Evolutionary conservation across 2,329 filamentous ascomycete genomes (phyloP), one percentile per base, ranked within the genome.

Genomic region (Colletotrichum sp.): DNA sequence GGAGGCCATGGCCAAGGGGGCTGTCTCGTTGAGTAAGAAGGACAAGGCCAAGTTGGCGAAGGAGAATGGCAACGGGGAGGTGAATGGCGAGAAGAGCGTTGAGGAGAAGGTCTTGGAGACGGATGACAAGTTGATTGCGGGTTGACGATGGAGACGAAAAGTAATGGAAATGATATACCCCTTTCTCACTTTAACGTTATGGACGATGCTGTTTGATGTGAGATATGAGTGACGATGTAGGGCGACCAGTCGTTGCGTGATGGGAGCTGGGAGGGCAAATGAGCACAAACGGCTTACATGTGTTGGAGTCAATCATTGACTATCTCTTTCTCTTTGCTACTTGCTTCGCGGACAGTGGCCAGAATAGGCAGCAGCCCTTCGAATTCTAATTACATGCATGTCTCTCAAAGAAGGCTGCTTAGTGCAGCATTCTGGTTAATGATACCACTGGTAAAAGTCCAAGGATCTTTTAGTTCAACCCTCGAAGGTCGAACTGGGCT

Each of bases 1-100:
- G 79, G 96, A 99, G 86, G 97, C 97, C 4, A 81, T 97, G 78
- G 93, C 93, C 77, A 96, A 95, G 83, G 96, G 96, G 0, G 93
- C 94, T 4, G 89, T 98, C 83, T 91, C 89, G 73, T 83, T 93
- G 77, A 95, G 93, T 80, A 96, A 95, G 87, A 96, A 96, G 83
- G 89, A 90, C 36, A 88, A 85, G 81, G 87, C 86, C 81, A 88
- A 83, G 80, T 79, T 85, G 63, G 83, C 83, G 75, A 84, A 85
- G 79, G 82, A 83, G 68, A 81, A 79, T 60, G 81, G 80, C 67
- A 81, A 79, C 59, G 81, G 80, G 55, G 78, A 76, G 24, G 77
- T 12, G 15, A 55, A n/a, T 32, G 52, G 32, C 52, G 72, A 39
- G 16, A 21, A 76, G 55, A 72, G 65, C 10, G 66, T 77, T 16